These are phyloP conservation scores for Coniochaeta sp. DNA, from an alignment of 2,329 filamentous ascomycete genomes.

Conservation along the genomic window DNA sequence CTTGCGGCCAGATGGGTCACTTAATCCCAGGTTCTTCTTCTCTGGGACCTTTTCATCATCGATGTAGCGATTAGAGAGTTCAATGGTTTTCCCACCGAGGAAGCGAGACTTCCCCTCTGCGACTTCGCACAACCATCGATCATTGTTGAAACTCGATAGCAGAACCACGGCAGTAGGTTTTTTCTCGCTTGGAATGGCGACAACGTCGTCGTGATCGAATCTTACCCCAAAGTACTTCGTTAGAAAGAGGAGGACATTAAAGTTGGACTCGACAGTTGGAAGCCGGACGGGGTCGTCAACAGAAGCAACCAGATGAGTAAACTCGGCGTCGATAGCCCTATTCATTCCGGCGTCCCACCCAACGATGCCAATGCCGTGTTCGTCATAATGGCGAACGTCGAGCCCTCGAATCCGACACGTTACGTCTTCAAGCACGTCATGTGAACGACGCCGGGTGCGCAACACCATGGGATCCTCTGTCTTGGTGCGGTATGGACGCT, in stretches of 20 bases:
- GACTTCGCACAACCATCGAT: too few relatives aligned
- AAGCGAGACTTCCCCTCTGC: too few relatives aligned
- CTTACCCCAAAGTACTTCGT: conserved; percentile 2
- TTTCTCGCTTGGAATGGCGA: neutral
- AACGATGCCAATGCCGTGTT: neutral
- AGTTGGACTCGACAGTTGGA: neutral
- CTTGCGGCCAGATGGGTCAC: too few relatives aligned
- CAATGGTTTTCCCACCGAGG: too few relatives aligned
- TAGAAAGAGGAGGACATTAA: conserved; percentile 4
- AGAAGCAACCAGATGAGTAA: conserved; percentile 2
- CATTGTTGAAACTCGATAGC: too few relatives aligned
- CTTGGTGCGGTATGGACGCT: conserved; percentile 3
- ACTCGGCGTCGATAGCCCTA: conserved; percentile 3
- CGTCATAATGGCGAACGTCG: neutral
- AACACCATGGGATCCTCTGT: neutral
- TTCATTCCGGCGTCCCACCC: conserved; percentile 7
- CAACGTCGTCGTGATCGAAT: neutral
- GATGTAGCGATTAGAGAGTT: too few relatives aligned
- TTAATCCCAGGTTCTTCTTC: too few relatives aligned
- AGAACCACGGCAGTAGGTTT: neutral
- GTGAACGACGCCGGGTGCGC: conserved; percentile 1
- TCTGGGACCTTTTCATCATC: too few relatives aligned
- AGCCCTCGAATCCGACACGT: too few relatives aligned
- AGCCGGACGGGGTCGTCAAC: neutral
- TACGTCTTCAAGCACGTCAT: too few relatives aligned